Evolutionary conservation across 805 yeast genomes (phyloP).

Genomic region (Wickerhamiella nectarea): DNA sequence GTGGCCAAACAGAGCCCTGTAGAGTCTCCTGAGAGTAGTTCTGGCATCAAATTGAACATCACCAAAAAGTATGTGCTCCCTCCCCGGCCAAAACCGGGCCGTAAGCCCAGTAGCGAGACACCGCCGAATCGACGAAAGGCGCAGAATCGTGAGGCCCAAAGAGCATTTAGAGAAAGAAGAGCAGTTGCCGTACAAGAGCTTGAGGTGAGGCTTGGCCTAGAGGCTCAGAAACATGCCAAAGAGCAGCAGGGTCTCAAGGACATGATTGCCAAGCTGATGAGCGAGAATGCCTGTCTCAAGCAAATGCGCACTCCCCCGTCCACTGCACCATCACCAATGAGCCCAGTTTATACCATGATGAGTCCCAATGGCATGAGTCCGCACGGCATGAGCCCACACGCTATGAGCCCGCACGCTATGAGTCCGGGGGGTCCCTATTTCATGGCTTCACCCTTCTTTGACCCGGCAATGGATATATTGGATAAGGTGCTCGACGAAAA

Average conservation of each 20-base stretch:
- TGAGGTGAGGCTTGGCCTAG: constrained; percentile 89
- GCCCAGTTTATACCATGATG: constrained; percentile 3
- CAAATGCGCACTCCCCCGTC: constrained; percentile 12
- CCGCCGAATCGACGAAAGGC: constrained; percentile 44
- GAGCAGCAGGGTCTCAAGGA: constrained; percentile 72
- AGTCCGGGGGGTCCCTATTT: constrained; percentile 11
- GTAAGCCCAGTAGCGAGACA: constrained; percentile 55
- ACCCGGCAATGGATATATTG: constrained; percentile 19
- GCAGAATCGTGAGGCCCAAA: constrained; percentile 76
- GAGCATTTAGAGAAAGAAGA: constrained; percentile 65
- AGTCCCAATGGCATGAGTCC: constrained; percentile 2
- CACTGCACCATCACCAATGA: constrained; percentile 12
- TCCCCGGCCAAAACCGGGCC: constrained; percentile 58
- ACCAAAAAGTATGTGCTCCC: constrained; percentile 76
- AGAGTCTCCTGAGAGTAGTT: not conserved
- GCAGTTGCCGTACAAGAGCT: constrained; percentile 40
- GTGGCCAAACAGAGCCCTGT: constrained; percentile 6
- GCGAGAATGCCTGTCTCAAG: constrained; percentile 37
- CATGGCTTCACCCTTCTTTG: constrained; percentile 5
- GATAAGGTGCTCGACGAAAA: constrained; percentile 27
- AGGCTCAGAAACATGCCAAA: constrained; percentile 53
- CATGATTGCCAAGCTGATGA: constrained; percentile 51
- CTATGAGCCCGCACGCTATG: constrained; percentile 17
- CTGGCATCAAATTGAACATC: constrained; percentile 29
- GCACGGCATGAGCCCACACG: not conserved